Conservation (phyloP, 1,139 yeast genomes). For the Lodderomyces parapsilosis region DNA sequence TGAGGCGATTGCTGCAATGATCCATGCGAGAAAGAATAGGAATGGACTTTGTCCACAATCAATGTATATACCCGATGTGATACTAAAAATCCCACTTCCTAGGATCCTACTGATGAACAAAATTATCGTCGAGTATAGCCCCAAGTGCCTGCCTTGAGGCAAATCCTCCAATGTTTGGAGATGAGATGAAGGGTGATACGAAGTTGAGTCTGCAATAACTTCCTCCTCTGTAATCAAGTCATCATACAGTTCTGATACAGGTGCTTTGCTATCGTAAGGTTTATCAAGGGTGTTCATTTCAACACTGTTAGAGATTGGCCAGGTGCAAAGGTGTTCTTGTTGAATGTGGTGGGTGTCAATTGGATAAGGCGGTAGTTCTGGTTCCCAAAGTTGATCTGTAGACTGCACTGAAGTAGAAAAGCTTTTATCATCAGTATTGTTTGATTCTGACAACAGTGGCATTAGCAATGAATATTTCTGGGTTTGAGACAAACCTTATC, state of each 20-base stretch:
- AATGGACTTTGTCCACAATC: conserved; percentile 68
- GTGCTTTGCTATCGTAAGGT: neutral
- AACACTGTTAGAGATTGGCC: conserved; percentile 3
- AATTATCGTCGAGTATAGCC: conserved; percentile 62
- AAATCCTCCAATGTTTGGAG: conserved; percentile 48
- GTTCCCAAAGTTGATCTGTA: neutral
- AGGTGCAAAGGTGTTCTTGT: neutral
- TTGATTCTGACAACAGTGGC: neutral
- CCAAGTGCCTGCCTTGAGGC: conserved; percentile 76
- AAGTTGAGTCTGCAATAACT: neutral
- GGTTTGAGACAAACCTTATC: neutral
- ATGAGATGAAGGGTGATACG: conserved; percentile 10
- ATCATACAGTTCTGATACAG: neutral
- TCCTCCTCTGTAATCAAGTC: neutral
- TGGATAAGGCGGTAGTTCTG: neutral
- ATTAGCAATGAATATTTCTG: neutral
- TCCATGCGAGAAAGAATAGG: conserved; percentile 61
- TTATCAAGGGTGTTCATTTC: conserved; percentile 12
- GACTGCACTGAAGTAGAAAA: neutral
- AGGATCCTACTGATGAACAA: conserved; percentile 64
- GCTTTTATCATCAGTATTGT: neutral
- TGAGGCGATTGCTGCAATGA: conserved; percentile 57
- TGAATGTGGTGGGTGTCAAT: neutral
- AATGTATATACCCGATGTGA: conserved; percentile 63
- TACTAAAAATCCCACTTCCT: conserved; percentile 79